Evolutionary conservation across 2,329 filamentous ascomycete genomes (phyloP), one percentile per base, ranked within the genome.

Genomic region (Septoria linicola): DNA sequence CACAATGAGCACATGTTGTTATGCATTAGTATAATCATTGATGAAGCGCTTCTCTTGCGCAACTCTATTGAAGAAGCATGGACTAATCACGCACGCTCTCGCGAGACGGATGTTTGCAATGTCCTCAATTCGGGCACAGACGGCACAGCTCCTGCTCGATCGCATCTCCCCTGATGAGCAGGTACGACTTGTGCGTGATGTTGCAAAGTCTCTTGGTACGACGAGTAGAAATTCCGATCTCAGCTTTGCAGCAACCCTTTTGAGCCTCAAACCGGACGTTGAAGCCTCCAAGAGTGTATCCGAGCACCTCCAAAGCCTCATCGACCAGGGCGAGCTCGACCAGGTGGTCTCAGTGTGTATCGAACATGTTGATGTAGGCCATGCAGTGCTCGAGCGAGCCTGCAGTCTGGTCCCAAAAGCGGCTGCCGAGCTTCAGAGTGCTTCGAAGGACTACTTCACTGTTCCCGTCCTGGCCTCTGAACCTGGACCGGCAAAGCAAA

Each of bases 101-200:
- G 14, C 23, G n/a, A 10, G 16, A n/a, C 34, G 49, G 31, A 43
- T 23, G 11, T 54, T 56, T 41, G 48, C 49, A 3, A 60, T 59
- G 56, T 48, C 49, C 11, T 40, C 53, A 30, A 44, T 60, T 11
- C 53, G 47, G 19, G 48, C 44, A 27, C 44, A 49, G 17, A 59
- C 57, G n/a, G 57, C 59, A 11, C 45, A 53, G 41, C 51, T 60
- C 19, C 48, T 64, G 10, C 59, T 64, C 10, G 45, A 54, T 21
- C 58, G 58, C 36, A 41, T 64, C 7, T 48, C 54, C 13, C 41
- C 56, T 34, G 39, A 53, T 19, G 50, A 59, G 19, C 61, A 60
- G 16, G 23, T 17, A 7, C 48, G 41, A 27, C 55, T 58, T 13
- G 51, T 64, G n/a, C 48, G 47, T 40, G 50, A 58, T 41, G 52